Evolutionary conservation across 176 grass and related monocot genomes (phyloP).

Genomic region (Zizania latifolia): DNA sequence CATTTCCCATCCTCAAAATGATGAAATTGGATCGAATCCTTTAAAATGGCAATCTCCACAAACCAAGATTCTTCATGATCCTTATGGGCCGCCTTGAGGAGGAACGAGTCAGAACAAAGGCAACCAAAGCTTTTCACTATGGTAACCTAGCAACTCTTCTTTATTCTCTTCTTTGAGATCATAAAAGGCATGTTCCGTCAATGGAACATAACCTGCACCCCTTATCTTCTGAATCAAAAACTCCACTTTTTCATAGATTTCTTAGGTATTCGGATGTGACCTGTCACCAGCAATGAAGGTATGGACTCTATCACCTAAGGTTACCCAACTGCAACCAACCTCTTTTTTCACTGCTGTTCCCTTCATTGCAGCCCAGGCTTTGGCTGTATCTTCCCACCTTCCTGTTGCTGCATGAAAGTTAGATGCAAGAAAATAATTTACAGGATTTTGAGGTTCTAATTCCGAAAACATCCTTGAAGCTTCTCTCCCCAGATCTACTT

Average conservation of each 20-base stretch:
- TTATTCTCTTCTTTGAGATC: slow-evolving; percentile 69
- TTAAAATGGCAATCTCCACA: slow-evolving; percentile 79
- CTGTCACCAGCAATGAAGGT: slow-evolving; percentile 65
- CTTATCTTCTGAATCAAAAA: slow-evolving; percentile 60
- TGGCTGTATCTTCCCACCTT: slow-evolving; percentile 71
- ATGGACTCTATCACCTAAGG: slow-evolving; percentile 60
- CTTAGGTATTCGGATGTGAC: slow-evolving; percentile 63
- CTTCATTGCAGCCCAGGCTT: slow-evolving; percentile 50
- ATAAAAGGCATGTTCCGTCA: slow-evolving; percentile 52
- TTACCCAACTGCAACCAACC: slow-evolving; percentile 82
- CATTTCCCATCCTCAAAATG: slow-evolving; percentile 72
- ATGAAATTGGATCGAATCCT: slow-evolving; percentile 64
- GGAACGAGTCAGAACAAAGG: slow-evolving; percentile 60
- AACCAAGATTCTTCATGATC: slow-evolving; percentile 79
- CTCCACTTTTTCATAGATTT: slow-evolving; percentile 63
- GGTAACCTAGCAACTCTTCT: slow-evolving; percentile 64
- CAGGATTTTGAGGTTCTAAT: slow-evolving; percentile 82
- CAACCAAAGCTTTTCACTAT: slow-evolving; percentile 77
- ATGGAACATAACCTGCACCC: slow-evolving; percentile 56
- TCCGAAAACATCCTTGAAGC: slow-evolving; percentile 66
- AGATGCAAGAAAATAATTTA: slow-evolving; percentile 74
- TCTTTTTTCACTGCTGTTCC: slow-evolving; percentile 49
- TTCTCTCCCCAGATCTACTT: slow-evolving; percentile 48
- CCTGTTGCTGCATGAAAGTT: slow-evolving; percentile 68
- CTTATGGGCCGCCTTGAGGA: slow-evolving; percentile 51